Percentiles rank a stretch among this genome's conserved stretches.
Evolutionary conservation across 768 basidiomycete species (phyloP).

Genomic region (Dictyophora rubrovolvata): DNA sequence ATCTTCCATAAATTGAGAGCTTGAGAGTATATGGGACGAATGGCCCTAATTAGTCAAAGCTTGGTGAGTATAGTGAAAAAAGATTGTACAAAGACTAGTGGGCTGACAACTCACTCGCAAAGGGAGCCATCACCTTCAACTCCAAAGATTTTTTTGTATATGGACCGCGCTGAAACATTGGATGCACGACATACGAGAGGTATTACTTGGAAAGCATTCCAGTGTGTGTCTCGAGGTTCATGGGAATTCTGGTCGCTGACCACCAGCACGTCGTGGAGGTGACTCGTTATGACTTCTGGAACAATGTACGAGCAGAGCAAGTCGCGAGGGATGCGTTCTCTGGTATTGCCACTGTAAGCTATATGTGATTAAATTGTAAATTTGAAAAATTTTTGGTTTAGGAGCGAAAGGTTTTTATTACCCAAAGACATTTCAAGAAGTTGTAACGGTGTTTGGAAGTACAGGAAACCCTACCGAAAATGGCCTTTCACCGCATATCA

Average conservation of each 20-base stretch:
- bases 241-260: not conserved
- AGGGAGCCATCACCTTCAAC: not conserved
- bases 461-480: no score
- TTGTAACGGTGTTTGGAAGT: no score
- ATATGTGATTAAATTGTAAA: no score
- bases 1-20: not conserved
- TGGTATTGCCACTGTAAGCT: no score
- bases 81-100: not conserved
- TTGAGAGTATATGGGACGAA: not conserved
- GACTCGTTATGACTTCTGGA: not conserved
- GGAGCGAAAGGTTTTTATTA: no score
- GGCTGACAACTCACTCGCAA: not conserved
- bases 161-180: not conserved
- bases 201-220: constrained; percentile 3
- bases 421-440: no score
- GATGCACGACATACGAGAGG: not conserved
- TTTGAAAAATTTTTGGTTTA: no score
- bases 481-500: no score
- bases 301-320: not conserved
- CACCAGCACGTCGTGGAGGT: not conserved
- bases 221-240: not conserved
- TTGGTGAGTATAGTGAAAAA: not conserved
- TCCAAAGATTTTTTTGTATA: constrained; percentile 1
- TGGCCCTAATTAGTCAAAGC: not conserved
- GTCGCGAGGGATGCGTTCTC: not conserved